Evolutionary conservation across 495 filamentous ascomycete genomes (phyloP).

Genomic region (Podospora anserina): DNA sequence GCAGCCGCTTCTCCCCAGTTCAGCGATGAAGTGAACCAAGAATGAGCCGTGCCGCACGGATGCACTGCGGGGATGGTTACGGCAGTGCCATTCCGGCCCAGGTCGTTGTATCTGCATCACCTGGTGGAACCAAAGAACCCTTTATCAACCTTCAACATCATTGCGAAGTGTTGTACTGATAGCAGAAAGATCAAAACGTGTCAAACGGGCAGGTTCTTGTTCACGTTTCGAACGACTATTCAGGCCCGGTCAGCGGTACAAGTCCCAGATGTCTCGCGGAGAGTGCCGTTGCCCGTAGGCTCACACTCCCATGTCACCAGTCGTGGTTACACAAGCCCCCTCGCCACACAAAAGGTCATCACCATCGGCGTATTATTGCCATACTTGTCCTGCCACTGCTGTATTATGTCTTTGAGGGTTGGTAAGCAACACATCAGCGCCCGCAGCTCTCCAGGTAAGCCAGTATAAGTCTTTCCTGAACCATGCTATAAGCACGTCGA

Average conservation of each 20-base stretch:
- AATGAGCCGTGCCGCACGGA: not conserved
- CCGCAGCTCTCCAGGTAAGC: too few species aligned
- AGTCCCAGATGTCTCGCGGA: not conserved
- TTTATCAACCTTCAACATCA: not conserved
- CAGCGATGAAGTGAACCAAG: not conserved
- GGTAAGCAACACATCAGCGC: not conserved
- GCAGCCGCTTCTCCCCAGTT: slow-evolving; percentile 1
- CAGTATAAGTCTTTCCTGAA: too few species aligned
- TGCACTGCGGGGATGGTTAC: slow-evolving; percentile 1
- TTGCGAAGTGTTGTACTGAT: not conserved
- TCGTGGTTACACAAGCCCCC: not conserved
- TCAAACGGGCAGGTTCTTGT: not conserved
- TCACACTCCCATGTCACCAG: not conserved
- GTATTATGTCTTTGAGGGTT: not conserved
- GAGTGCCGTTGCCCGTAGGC: not conserved
- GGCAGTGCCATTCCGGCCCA: not conserved
- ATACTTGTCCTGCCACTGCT: not conserved
- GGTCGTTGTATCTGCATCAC: not conserved
- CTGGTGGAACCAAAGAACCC: not conserved
- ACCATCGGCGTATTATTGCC: not conserved
- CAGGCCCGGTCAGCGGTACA: slow-evolving; percentile 1
- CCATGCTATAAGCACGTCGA: too few species aligned
- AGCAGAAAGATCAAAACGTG: not conserved
- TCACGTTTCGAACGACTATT: not conserved
- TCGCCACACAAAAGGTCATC: not conserved